Evolutionary conservation across 176 grass and related monocot genomes (phyloP), one percentile per base, ranked within the genome.

Genomic region (Carex kokanica): DNA sequence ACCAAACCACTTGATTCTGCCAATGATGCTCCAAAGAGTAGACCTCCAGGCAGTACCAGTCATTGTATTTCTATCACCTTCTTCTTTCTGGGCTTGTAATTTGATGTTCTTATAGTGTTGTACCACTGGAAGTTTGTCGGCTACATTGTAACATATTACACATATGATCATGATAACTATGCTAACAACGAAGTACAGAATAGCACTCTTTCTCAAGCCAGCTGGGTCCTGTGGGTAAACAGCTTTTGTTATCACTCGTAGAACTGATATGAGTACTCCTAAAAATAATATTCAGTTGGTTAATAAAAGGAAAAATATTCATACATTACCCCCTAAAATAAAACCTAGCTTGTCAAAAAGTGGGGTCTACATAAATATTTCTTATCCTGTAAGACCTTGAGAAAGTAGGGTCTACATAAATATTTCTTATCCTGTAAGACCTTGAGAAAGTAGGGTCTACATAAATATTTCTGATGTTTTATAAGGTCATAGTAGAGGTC

Each of bases 131-230:
- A 98, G 90, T 66, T 51, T 88, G 83, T 90, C 52, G 0, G 84
- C 92, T 77, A 93, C 63, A 18, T 98, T 98, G 75, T 98, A 98
- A 86, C 95, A 98, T 54, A 93, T 65, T 58, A 93, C 88, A 78
- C 95, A 98, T 70, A 98, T 80, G 60, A 82, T 56, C 95, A 98
- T 98, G 70, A 98, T 47, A 71, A 95, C 86, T 55, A 95, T 93
- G 57, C 89, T 43, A 3, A 88, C 95, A 5, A 91, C 15, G 34
- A 98, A 98, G 74, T 98, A 98, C 17, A 98, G 87, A 77, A 93
- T 98, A 2, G 95, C 95, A 0, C 95, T 98, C 63, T 86, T 75
- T 86, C 92, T 91, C 78, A 95, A 62, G 14, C 95, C 95, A 41
- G 79, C 14, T 25, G 75, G 25, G n/a, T 98, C 91, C 78, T 98